phyloP scores from a whole-genome alignment of 2,329 filamentous ascomycete genomes.

The Coniella vitis region DNA sequence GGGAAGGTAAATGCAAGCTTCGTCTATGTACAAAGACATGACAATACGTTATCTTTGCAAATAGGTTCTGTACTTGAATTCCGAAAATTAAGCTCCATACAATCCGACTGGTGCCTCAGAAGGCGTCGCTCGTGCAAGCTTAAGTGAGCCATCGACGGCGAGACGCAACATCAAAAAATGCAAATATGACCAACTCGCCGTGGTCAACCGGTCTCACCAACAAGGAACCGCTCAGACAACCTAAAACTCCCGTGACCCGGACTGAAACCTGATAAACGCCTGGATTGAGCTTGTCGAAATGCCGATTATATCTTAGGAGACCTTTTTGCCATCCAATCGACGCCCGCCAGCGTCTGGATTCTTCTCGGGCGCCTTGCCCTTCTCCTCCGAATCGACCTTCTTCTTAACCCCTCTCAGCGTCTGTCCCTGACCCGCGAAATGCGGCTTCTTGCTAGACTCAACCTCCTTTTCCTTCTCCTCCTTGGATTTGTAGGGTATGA shows the following conservation, averaged over 20 bases:
- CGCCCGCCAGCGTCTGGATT: slow-evolving; percentile 24
- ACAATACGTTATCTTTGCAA: too few relatives aligned
- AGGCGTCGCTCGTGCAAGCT: too few relatives aligned
- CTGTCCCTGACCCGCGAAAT: slow-evolving; percentile 79
- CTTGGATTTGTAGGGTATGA: slow-evolving; percentile 79
- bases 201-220: too few relatives aligned
- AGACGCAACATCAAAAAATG: too few relatives aligned
- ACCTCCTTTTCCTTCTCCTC: slow-evolving; percentile 63
- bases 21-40: too few relatives aligned
- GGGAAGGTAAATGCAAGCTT: too few relatives aligned
- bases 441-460: slow-evolving; percentile 59
- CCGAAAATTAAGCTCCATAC: too few relatives aligned
- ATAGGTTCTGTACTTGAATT: too few relatives aligned
- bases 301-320: neutral
- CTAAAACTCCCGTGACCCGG: neutral
- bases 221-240: too few relatives aligned
- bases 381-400: slow-evolving; percentile 50
- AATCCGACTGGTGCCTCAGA: too few relatives aligned
- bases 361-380: slow-evolving; percentile 40
- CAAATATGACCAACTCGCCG: too few relatives aligned
- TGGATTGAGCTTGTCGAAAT: neutral
- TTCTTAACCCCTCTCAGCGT: slow-evolving; percentile 68
- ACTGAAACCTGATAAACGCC: slow-evolving; percentile 4
- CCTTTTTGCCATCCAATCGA: slow-evolving; percentile 15
- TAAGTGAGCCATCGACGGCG: too few relatives aligned